Conservation (phyloP, 768 basidiomycete species). For the Paxillus involutus region DNA sequence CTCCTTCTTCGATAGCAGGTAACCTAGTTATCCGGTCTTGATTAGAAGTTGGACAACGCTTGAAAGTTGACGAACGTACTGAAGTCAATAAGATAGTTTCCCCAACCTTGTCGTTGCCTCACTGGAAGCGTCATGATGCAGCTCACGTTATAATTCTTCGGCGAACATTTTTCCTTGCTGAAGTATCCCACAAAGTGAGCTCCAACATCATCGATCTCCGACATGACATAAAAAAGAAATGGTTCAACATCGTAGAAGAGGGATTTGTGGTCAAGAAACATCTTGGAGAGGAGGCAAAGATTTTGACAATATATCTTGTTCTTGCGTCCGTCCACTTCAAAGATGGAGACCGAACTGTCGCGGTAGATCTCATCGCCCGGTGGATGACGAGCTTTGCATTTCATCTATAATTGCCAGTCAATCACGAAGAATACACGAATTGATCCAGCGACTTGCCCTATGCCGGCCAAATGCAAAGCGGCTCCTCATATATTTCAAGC, state of each 20-base stretch:
- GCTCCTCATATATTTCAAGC: constrained; percentile 97
- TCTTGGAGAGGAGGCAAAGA: constrained; percentile 93
- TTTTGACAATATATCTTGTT: constrained; percentile 99
- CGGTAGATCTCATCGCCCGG: constrained; percentile 99
- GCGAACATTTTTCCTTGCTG: constrained; percentile 96
- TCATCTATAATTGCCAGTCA: constrained; percentile 57
- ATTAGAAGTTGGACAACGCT: constrained; percentile 1
- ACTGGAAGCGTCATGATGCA: constrained; percentile 99
- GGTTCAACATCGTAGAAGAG: constrained; percentile 99
- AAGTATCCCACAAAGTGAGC: constrained; percentile 98
- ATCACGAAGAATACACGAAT: constrained; percentile 1
- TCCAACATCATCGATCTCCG: constrained; percentile 85
- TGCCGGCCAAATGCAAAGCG: constrained; percentile 84
- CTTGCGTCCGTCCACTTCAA: constrained; percentile 97
- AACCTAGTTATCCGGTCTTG: constrained; percentile 57
- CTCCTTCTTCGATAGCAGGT: constrained; percentile 94
- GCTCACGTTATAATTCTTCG: constrained; percentile 95
- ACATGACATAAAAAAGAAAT: constrained; percentile 97
- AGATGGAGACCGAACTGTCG: constrained; percentile 85
- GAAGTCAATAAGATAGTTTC: constrained; percentile 95
- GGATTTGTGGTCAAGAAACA: constrained; percentile 99
- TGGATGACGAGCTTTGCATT: constrained; percentile 93
- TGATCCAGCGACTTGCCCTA: constrained; percentile 52
- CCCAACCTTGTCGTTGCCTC: constrained; percentile 94
- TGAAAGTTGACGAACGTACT: constrained; percentile 47